These are phyloP conservation scores for Leishmania martiniquensis DNA, from an alignment of 208 protist species.

Conservation along the genomic window DNA sequence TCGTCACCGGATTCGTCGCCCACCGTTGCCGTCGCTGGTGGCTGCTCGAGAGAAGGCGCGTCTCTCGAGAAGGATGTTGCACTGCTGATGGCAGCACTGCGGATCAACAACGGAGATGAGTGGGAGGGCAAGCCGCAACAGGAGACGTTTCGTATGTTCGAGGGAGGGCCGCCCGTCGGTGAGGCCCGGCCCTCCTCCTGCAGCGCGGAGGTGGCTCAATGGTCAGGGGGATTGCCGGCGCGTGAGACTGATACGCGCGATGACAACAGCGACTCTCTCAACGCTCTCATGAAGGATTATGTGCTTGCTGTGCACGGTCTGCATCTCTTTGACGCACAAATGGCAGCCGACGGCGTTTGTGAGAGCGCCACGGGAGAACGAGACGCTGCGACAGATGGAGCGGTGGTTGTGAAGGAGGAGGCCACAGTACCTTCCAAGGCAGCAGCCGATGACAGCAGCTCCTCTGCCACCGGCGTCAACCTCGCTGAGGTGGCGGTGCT, in stretches of 20 bases:
- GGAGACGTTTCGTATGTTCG: slow-evolving; percentile 18
- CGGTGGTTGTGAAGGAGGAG: neutral
- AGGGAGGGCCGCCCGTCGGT: neutral
- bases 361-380: neutral
- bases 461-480: neutral
- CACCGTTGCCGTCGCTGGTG: neutral
- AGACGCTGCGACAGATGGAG: neutral
- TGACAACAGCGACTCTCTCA: slow-evolving; percentile 14
- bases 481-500: slow-evolving; percentile 7
- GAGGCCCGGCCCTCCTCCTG: neutral
- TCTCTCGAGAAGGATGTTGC: slow-evolving; percentile 21
- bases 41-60: neutral
- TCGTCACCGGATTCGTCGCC: neutral
- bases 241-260: neutral
- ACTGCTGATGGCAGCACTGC: slow-evolving; percentile 33
- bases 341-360: neutral
- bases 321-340: slow-evolving; percentile 3
- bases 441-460: neutral
- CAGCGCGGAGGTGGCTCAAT: neutral
- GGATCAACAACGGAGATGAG: slow-evolving; percentile 36
- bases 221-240: neutral
- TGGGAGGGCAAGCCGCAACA: slow-evolving; percentile 52
- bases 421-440: neutral
- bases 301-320: slow-evolving; percentile 29
- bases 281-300: slow-evolving; percentile 50